phyloP scores from a whole-genome alignment of 495 filamentous ascomycete species.

The Hyphodiscus hymeniophilus region DNA sequence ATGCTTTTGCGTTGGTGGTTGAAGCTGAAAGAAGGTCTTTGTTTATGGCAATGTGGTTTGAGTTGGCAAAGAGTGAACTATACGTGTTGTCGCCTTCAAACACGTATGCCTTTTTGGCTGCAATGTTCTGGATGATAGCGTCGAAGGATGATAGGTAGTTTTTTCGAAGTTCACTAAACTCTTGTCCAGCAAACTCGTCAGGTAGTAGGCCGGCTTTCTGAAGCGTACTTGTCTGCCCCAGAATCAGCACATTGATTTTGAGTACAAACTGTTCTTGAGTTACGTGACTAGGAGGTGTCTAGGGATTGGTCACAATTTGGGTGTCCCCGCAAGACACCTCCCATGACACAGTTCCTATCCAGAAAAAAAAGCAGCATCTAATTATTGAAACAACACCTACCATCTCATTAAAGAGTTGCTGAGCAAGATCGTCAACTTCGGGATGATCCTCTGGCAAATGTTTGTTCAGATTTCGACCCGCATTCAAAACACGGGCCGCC shows the following conservation, averaged over 20 bases:
- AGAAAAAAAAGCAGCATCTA: no score
- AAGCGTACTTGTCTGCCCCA: slow-evolving; percentile 10
- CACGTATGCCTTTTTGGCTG: neutral
- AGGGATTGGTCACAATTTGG: no score
- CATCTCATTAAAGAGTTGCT: slow-evolving; percentile 19
- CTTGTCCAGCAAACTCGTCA: slow-evolving; percentile 4
- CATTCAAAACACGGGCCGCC: slow-evolving; percentile 17
- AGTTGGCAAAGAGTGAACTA: neutral
- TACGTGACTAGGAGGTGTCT: no score
- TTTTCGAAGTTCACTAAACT: slow-evolving; percentile 7
- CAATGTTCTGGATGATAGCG: slow-evolving; percentile 13
- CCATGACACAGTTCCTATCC: no score
- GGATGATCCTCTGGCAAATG: slow-evolving; percentile 14
- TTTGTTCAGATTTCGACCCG: slow-evolving; percentile 8
- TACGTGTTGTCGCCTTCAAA: neutral
- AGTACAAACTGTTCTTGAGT: no score
- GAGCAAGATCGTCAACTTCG: slow-evolving; percentile 16
- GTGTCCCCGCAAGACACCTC: no score
- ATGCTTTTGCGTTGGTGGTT: no score
- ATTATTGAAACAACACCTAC: no score
- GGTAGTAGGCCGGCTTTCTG: slow-evolving; percentile 18
- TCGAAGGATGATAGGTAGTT: slow-evolving; percentile 15
- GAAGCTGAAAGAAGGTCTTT: neutral
- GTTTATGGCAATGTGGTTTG: neutral
- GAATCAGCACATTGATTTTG: no score